Base-by-base conservation (phyloP, 1,139 yeast genomes). In the Geotrichum cucujoidarum region DNA sequence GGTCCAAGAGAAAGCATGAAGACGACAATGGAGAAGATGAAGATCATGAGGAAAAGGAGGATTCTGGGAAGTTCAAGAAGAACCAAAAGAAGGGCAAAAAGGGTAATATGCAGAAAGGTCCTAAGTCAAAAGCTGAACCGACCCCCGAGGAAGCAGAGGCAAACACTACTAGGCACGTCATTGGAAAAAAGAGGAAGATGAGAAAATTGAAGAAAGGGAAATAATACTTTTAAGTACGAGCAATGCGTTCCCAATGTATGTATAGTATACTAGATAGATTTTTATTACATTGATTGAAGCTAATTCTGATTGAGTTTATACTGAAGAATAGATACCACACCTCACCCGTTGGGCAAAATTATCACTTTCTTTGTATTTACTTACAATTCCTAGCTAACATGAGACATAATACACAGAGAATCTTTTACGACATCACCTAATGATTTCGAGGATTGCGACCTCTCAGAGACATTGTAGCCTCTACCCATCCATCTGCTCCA, bases 401-500 rank as follows among this genome's bases (percentile, higher is more conserved):
- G 20, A 35, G 13, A 35, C 11, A 18, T 13, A 32, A 7, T 32
- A 13, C 13, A 25, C 7, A 25, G 7, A 25, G 7, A 25, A 8
- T 25, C 30, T 8, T 7, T 25, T 25, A 7, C 13, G 7, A 11
- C 8, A 40, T 27, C 39, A 22, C 16, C 47, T 51, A 63, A 51
- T 71, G 75, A 46, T 64, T 63, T 48, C 73, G 56, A 2, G 75
- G 74, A 10, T 64, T 60, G 33, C 58, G 60, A 6, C 58, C 43
- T 18, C 53, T 52, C 31, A 62, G 40, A 1, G 59, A 56, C 49
- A 55, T 49, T 3, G 64, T 54, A 14, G 62, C 81, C 58, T 83
- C 90, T 8, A 88, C 84, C 95, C 96, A 90, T 0, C 89, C 87
- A 50, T 83, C 89, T 1, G 94, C 90, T 3, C 95, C 95, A 3